Evolutionary conservation across 2,329 filamentous ascomycete species (phyloP), one percentile per base, ranked within the genome.

Genomic region (Didymella arachidicola): DNA sequence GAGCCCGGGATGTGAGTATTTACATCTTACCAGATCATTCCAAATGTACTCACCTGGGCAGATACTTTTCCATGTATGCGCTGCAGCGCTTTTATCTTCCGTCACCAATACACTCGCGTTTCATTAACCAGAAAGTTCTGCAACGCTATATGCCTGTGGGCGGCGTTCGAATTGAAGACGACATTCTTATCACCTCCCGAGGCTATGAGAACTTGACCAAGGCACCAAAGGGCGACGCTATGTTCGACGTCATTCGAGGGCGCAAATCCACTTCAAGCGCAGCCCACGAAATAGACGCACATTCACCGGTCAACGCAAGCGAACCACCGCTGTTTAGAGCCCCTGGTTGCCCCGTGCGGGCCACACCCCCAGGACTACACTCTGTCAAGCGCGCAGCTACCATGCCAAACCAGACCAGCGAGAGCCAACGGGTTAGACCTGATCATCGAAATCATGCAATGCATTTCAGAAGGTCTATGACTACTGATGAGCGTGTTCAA

Each of bases 51-150:
- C 27, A 54, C 30, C 22, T 5, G 26, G 60, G 88, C 86, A 88
- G 94, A 62, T 97, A 97, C 79, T 97, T 97, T 77, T 96, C 92
- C 78, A 85, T 87, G 19, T 97, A 93, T 73, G 96, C 96, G 64
- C 91, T 97, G 61, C 86, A 89, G 10, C 71, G 68, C 43, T 91
- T 92, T 0, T 95, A 90, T 72, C 81, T 96, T 12, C 82, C 87
- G 46, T 87, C 93, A 64, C 86, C 89, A 0, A 84, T 86, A 46
- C 87, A 93, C 70, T 84, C 85, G 53, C 87, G 89, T 71, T 96
- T 87, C 72, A 96, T 97, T 69, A 87, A 97, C 71, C 80, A 82
- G 39, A 79, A 82, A 19, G 89, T 93, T 1, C 77, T 97, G 38
- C 84, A 92, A 12, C 86, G 85, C 67, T 97, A 95, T 78, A 93